A percentile compares a stretch with the other conserved stretches of the same genome.
Evolutionary conservation across 164 flowering plant species (phyloP).

Genomic region (Tetracentron sinense): DNA sequence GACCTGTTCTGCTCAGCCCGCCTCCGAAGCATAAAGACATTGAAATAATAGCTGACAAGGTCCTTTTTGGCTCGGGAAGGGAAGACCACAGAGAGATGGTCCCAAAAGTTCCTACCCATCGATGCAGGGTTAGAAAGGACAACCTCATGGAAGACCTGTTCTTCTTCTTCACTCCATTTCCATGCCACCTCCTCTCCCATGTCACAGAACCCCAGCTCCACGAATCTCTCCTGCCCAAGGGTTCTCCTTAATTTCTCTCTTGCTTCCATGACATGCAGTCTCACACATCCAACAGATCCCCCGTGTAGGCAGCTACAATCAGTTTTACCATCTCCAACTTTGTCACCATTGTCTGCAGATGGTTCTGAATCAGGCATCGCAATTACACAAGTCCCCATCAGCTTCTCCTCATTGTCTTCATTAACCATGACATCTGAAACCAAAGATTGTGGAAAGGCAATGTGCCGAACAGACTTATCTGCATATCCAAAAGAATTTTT

Average conservation of each 20-base stretch:
- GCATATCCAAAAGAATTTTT: conserved; percentile 1
- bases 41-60: conserved; percentile 74
- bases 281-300: conserved; percentile 62
- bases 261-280: conserved; percentile 56
- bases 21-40: conserved; percentile 70
- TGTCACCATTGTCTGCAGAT: conserved; percentile 1
- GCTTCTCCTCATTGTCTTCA: conserved; percentile 12
- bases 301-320: conserved; percentile 54
- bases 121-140: conserved; percentile 56
- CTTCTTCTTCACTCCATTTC: conserved; percentile 68
- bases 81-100: conserved; percentile 33
- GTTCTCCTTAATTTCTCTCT: conserved; percentile 36
- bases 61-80: conserved; percentile 50
- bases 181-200: conserved; percentile 69
- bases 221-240: conserved; percentile 45
- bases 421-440: neutral
- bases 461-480: conserved; percentile 1
- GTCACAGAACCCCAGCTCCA: conserved; percentile 53
- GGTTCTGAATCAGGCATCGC: conserved; percentile 38
- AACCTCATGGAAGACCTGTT: conserved; percentile 46
- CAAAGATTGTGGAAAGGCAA: neutral
- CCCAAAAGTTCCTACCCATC: conserved; percentile 58
- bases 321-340: conserved; percentile 30
- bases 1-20: conserved; percentile 67
- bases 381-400: conserved; percentile 51